Percentiles rank a stretch among this genome's conserved stretches.
phyloP scores from a whole-genome alignment of 805 yeast genomes.

The Schwanniomyces polymorphus region DNA sequence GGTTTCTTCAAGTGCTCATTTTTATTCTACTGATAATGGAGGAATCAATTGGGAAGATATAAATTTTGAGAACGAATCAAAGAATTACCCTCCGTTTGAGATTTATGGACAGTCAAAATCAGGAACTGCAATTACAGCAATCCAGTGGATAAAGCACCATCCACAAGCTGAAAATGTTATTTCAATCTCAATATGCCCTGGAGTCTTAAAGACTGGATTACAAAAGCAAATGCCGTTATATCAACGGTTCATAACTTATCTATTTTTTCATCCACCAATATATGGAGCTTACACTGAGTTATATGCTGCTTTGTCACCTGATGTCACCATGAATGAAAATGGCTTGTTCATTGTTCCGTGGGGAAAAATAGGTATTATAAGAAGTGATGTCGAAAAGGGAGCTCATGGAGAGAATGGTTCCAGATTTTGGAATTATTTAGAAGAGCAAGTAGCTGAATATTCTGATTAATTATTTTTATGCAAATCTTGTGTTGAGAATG shows the following conservation, averaged over 20 bases:
- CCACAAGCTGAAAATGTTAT: constrained; percentile 25
- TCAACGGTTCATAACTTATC: background rate
- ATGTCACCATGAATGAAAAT: constrained; percentile 22
- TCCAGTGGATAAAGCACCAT: constrained; percentile 10
- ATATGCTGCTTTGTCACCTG: constrained; percentile 42
- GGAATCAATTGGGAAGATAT: constrained; percentile 37
- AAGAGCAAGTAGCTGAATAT: constrained; percentile 11
- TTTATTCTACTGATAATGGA: constrained; percentile 19
- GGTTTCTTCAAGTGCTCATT: constrained; percentile 42
- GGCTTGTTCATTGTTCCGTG: constrained; percentile 28
- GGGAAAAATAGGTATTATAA: constrained; percentile 25
- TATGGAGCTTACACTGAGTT: constrained; percentile 46
- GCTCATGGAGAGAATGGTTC: constrained; percentile 31
- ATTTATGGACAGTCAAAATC: constrained; percentile 47
- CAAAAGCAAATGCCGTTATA: constrained; percentile 16
- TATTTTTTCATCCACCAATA: constrained; percentile 6
- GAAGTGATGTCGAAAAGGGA: constrained; percentile 35
- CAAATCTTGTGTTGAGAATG: too few relatives aligned
- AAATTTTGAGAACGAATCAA: constrained; percentile 13
- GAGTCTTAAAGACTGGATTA: constrained; percentile 34
- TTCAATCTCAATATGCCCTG: constrained; percentile 42
- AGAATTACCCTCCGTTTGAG: constrained; percentile 8
- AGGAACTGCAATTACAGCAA: constrained; percentile 25
- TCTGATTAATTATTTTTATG: too few relatives aligned
- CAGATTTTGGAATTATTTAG: constrained; percentile 35